Evolutionary conservation across 305 asterid species (phyloP).

Genomic region (Withania somnifera): DNA sequence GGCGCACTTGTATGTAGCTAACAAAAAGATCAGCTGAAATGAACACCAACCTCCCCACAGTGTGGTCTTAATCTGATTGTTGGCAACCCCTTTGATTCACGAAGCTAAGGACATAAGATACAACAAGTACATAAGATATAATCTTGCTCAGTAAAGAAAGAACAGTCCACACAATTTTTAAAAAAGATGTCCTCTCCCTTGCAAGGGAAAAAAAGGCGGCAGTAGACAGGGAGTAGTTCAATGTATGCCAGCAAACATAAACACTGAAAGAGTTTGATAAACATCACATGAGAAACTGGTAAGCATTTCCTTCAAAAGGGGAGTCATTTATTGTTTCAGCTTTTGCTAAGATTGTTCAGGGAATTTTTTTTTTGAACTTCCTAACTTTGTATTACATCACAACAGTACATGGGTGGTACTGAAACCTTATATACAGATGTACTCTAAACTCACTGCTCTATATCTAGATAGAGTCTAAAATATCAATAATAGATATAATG

Average conservation of each 20-base stretch:
- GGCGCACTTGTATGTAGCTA: neutral
- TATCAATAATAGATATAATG: too few species aligned
- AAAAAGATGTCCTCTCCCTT: neutral
- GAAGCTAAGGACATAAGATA: slow-evolving; percentile 49
- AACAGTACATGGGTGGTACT: too few species aligned
- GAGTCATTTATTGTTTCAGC: neutral
- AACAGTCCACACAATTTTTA: neutral
- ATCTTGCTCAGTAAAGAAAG: neutral
- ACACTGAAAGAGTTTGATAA: neutral
- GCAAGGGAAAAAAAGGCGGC: neutral
- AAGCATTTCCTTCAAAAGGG: neutral
- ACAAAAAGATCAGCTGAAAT: neutral
- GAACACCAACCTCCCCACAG: slow-evolving; percentile 85
- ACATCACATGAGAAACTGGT: neutral
- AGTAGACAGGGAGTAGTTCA: neutral
- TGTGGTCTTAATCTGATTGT: slow-evolving; percentile 93
- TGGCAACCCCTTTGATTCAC: slow-evolving; percentile 80
- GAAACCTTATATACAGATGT: too few species aligned
- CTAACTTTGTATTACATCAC: too few species aligned
- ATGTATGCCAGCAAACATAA: neutral
- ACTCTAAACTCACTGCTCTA: too few species aligned
- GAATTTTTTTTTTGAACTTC: too few species aligned
- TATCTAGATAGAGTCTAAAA: too few species aligned
- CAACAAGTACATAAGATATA: neutral
- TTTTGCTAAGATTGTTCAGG: neutral